Evolutionary conservation across 2,329 filamentous ascomycete genomes (phyloP).

Genomic region (Pyrenophora graminea): DNA sequence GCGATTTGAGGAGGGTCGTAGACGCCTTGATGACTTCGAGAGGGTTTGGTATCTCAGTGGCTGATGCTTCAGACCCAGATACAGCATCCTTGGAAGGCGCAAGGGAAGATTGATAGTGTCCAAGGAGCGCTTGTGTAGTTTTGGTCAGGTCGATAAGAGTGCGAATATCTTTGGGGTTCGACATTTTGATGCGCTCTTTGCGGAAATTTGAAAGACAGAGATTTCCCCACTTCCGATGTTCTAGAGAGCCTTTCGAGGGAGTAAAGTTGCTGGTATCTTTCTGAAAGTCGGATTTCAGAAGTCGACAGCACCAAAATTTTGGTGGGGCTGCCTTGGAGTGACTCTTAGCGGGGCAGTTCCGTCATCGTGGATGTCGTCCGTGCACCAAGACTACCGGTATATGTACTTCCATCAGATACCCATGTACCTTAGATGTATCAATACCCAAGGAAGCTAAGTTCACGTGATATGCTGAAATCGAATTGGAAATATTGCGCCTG

Average conservation of each 20-base stretch:
- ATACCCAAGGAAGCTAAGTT: too few species aligned
- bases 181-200: conserved; percentile 11
- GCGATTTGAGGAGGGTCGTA: conserved; percentile 74
- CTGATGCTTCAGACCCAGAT: conserved; percentile 14
- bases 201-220: too few species aligned
- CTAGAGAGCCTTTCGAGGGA: background rate
- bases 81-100: conserved; percentile 18
- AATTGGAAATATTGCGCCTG: too few species aligned
- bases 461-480: too few species aligned
- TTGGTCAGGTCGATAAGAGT: conserved; percentile 42
- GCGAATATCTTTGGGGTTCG: conserved; percentile 32
- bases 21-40: conserved; percentile 73
- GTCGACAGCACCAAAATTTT: conserved; percentile 8
- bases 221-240: background rate
- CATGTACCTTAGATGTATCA: too few species aligned
- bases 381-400: background rate
- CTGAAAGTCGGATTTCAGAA: background rate
- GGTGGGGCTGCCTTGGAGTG: conserved; percentile 5
- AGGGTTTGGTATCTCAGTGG: conserved; percentile 46
- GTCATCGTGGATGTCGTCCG: background rate
- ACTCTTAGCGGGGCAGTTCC: conserved; percentile 7
- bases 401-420: background rate
- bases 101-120: conserved; percentile 44
- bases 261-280: background rate
- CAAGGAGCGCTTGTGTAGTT: conserved; percentile 43